phyloP scores from a whole-genome alignment of 768 basidiomycete species.

The Amanita inopinata region DNA sequence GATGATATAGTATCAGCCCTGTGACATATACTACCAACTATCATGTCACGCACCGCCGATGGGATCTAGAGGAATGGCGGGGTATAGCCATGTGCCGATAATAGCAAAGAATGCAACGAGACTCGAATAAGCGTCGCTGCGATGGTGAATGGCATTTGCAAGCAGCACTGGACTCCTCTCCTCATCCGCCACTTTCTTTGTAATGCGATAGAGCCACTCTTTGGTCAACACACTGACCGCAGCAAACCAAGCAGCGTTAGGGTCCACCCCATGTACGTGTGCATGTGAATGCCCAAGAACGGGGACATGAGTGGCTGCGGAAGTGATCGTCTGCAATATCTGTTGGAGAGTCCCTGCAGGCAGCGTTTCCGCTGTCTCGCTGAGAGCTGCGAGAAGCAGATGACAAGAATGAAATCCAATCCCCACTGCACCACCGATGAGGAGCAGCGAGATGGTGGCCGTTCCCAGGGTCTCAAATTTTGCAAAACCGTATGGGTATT shows the following conservation, averaged over 20 bases:
- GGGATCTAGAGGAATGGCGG: conserved; percentile 83
- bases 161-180: conserved; percentile 86
- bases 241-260: conserved; percentile 97
- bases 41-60: conserved; percentile 87
- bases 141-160: conserved; percentile 96
- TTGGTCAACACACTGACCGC: conserved; percentile 70
- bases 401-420: conserved; percentile 88
- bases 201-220: conserved; percentile 89
- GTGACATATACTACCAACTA: too few relatives aligned
- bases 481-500: conserved; percentile 82
- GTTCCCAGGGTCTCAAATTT: conserved; percentile 97
- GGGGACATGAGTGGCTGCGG: conserved; percentile 45
- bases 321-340: conserved; percentile 46
- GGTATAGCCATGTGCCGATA: conserved; percentile 79
- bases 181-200: conserved; percentile 81
- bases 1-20: conserved; percentile 1
- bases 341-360: conserved; percentile 57
- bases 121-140: conserved; percentile 95
- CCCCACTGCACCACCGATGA: conserved; percentile 76
- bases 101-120: conserved; percentile 88
- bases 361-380: conserved; percentile 52
- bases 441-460: conserved; percentile 77
- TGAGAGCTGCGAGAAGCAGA: conserved; percentile 67
- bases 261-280: conserved; percentile 62
- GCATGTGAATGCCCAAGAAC: conserved; percentile 44